Evolutionary conservation across 306 rosid species (phyloP), one percentile per base, ranked within the genome.

Genomic region (Lagenaria siceraria): DNA sequence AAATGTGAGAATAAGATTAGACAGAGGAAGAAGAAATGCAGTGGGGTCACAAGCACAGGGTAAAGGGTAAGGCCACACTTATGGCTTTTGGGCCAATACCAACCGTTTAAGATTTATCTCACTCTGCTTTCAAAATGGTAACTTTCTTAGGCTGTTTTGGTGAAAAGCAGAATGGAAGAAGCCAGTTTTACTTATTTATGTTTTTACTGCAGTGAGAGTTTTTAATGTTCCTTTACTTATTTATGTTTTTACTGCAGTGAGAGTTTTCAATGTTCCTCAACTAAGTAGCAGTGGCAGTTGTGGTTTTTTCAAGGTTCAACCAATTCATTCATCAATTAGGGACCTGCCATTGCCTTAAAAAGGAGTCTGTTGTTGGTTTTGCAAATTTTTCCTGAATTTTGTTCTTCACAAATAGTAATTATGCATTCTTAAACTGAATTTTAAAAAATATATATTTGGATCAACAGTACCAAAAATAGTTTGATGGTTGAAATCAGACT

Each of bases 1-100:
- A 48, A 71, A 71, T 71, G 76, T 17, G 76, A 71, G 76, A 73
- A 73, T 73, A 73, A 73, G 77, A 73, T 73, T 48, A 33, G 61
- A 73, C 27, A 73, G 77, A 73, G 46, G 24, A 29, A 27, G 76
- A 71, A 17, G 76, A 71, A 71, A 71, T 46, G 58, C 76, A 46
- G 61, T 73, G 61, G 77, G 77, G 77, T 73, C 61, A 48, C 21
- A 6, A 68, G 5, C 25, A 70, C 76, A 70, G 58, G 46, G 56
- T 13, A 22, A 46, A 70, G 22, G 31, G 75, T 43, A 7, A 69
- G 29, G 36, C 31, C 52, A 43, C 36, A 14, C 76, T 46, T 21
- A 25, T 70, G 58, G 58, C 76, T 24, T 69, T 69, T 69, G 52
- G 51, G 51, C 52, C 74, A 66, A 38, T n/a, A 22, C 56, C 55